Conservation (phyloP, 495 filamentous ascomycete genomes). For the Trichoderma orchidacearum region DNA sequence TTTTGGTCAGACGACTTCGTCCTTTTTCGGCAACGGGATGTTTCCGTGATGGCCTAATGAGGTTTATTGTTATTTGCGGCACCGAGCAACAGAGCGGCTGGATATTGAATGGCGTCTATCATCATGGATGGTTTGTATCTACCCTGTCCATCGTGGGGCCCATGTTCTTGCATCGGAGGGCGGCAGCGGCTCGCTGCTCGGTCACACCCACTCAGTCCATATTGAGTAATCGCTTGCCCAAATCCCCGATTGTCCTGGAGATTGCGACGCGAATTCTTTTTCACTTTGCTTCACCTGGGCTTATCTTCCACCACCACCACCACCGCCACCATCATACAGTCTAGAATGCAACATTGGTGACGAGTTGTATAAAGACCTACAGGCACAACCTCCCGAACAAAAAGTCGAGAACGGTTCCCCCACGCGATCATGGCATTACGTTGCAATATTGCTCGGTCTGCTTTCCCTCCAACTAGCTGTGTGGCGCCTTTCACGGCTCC, state of each 20-base stretch:
- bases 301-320: neutral
- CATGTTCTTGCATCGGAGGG: neutral
- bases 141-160: neutral
- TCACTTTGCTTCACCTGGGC: no score
- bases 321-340: neutral
- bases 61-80: neutral
- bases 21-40: neutral
- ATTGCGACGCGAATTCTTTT: neutral
- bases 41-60: neutral
- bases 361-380: neutral
- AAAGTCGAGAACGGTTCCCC: neutral
- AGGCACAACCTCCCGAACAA: neutral
- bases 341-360: neutral
- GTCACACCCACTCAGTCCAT: neutral
- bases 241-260: neutral
- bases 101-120: no score
- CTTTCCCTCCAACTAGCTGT: no score
- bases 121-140: no score
- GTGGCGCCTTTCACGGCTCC: neutral
- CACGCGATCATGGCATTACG: no score
- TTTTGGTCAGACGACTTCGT: neutral
- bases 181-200: neutral
- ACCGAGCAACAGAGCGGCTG: neutral
- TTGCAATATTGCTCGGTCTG: no score
- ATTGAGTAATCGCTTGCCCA: neutral